Conservation (phyloP, 2,329 filamentous ascomycete species). For the Aspergillus sp. region DNA sequence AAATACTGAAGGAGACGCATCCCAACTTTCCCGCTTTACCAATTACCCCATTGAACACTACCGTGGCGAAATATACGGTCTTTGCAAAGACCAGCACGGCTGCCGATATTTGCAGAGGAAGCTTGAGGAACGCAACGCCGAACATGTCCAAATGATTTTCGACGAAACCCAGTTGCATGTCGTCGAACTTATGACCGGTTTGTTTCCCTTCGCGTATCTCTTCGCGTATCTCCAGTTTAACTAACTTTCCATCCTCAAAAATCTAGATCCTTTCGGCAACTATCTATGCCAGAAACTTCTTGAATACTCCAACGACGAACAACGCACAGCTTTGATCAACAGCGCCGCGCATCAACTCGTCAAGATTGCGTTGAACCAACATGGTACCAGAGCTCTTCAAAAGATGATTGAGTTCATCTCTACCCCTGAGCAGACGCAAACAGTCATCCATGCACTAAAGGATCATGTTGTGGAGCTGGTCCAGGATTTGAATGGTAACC, state of each 20-base stretch:
- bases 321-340: slow-evolving; percentile 88
- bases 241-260: slow-evolving; percentile 19
- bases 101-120: slow-evolving; percentile 97
- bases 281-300: slow-evolving; percentile 98
- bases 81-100: slow-evolving; percentile 98
- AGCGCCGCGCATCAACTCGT: slow-evolving; percentile 87
- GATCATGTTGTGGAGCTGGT: slow-evolving; percentile 89
- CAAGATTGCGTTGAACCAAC: slow-evolving; percentile 92
- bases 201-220: slow-evolving; percentile 14
- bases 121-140: slow-evolving; percentile 81
- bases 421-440: slow-evolving; percentile 77
- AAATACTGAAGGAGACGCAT: slow-evolving; percentile 44
- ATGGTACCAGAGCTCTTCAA: slow-evolving; percentile 92
- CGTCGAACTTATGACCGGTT: slow-evolving; percentile 89
- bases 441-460: slow-evolving; percentile 82
- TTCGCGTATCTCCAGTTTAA: background rate
- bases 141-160: slow-evolving; percentile 90
- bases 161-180: slow-evolving; percentile 90
- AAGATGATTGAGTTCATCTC: slow-evolving; percentile 99
- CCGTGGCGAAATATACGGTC: slow-evolving; percentile 76
- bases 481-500: slow-evolving; percentile 96
- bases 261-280: slow-evolving; percentile 87
- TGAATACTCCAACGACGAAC: slow-evolving; percentile 91
- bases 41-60: slow-evolving; percentile 80
- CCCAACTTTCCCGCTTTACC: slow-evolving; percentile 73